A percentile compares a stretch with the other conserved stretches of the same genome.
These are phyloP conservation scores for Filobasidium uniguttulatum DNA, from an alignment of 1,284 basidiomycete species.

Conservation along the genomic window DNA sequence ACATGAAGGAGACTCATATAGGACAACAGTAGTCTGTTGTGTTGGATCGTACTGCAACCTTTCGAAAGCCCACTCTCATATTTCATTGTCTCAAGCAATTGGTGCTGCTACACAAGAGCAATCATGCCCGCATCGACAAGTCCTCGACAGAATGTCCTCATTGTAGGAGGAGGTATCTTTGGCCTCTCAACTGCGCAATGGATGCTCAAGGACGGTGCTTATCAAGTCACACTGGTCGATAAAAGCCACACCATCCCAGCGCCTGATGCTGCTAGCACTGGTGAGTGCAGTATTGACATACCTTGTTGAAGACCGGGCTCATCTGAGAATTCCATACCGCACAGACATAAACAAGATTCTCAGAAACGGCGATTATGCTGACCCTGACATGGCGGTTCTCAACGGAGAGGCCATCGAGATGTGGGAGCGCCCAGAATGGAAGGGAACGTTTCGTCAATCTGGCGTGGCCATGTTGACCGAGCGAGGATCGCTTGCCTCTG, in stretches of 20 bases:
- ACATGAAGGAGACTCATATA: no score
- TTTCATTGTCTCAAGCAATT: no score
- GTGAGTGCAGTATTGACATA: slow-evolving; percentile 18
- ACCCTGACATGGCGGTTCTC: slow-evolving; percentile 22
- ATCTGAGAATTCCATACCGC: neutral
- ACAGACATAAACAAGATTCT: slow-evolving; percentile 38
- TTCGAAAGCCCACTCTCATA: no score
- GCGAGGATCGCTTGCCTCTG: slow-evolving; percentile 18
- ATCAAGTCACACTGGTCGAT: slow-evolving; percentile 35
- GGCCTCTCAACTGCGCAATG: slow-evolving; percentile 36
- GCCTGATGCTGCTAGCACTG: slow-evolving; percentile 35
- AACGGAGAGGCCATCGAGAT: slow-evolving; percentile 33
- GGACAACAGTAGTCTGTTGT: no score
- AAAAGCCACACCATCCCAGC: slow-evolving; percentile 31
- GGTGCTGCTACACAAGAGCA: no score
- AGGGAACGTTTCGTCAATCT: slow-evolving; percentile 57
- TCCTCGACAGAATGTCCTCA: neutral
- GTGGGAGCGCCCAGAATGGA: slow-evolving; percentile 45
- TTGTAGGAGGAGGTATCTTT: slow-evolving; percentile 26
- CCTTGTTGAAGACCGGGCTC: neutral
- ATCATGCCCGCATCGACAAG: neutral
- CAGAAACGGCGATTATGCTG: slow-evolving; percentile 35
- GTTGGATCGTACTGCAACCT: no score
- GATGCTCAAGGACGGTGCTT: slow-evolving; percentile 32
- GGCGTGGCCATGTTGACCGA: slow-evolving; percentile 25